These are phyloP conservation scores for Dichomitus squalens DNA, from an alignment of 1,284 basidiomycete species.

Conservation along the genomic window DNA sequence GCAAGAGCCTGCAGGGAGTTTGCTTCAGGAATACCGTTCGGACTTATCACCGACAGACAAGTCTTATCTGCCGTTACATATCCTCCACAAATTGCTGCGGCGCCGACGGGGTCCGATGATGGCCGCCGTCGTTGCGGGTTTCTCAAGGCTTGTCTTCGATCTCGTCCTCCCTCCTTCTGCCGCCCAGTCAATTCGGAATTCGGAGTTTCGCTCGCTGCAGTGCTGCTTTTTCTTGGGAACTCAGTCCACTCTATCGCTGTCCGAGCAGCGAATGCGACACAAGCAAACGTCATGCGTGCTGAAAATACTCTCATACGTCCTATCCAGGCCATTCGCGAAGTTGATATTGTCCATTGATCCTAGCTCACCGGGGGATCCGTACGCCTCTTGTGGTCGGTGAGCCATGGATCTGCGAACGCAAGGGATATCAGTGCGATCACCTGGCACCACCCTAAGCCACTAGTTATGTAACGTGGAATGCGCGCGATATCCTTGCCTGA, in stretches of 20 bases:
- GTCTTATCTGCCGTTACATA: background rate
- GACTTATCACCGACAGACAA: background rate
- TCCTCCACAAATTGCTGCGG: background rate
- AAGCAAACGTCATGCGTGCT: background rate
- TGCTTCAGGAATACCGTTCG: background rate
- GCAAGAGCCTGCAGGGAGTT: background rate
- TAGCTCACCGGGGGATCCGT: background rate
- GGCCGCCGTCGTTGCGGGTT: background rate
- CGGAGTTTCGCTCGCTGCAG: background rate
- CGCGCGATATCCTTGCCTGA: constrained; percentile 8
- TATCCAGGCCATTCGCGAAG: background rate
- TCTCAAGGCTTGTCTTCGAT: background rate
- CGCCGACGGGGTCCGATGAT: background rate
- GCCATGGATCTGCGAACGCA: background rate
- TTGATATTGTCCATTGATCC: background rate
- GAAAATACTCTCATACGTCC: background rate
- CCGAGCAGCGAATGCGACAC: background rate
- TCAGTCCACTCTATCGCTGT: background rate
- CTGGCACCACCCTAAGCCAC: constrained; percentile 19
- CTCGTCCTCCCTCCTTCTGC: background rate
- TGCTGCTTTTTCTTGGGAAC: background rate
- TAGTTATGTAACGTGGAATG: constrained; percentile 21
- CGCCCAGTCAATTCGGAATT: background rate
- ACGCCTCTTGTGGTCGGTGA: too few relatives aligned
- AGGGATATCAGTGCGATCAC: constrained; percentile 8